Evolutionary conservation across 2,329 filamentous ascomycete species (phyloP).

Genomic region (Epichloe hybrida): DNA sequence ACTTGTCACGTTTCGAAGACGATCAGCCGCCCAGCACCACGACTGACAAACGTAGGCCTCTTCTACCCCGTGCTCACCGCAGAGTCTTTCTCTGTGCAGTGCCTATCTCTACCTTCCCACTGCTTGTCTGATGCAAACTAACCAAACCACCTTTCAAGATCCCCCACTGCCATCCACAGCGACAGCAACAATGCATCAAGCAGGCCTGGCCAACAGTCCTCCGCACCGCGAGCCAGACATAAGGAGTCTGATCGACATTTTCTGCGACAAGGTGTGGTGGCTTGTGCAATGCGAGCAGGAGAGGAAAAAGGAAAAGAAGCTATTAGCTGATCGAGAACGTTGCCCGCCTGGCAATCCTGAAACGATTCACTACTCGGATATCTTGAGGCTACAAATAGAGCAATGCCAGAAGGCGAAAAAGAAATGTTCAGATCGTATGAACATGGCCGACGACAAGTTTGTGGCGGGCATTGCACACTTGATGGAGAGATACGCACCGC

Average conservation of each 20-base stretch:
- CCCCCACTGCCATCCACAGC: constrained; percentile 1
- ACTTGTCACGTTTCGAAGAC: background rate
- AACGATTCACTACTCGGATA: constrained; percentile 9
- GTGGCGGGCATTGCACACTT: background rate
- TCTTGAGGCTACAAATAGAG: constrained; percentile 9
- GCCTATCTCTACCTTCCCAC: no score
- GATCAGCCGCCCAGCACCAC: background rate
- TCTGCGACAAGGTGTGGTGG: constrained; percentile 12
- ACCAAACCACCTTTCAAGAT: background rate
- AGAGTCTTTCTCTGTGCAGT: no score
- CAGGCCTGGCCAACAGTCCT: background rate
- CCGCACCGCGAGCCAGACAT: background rate
- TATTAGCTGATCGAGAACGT: constrained; percentile 8
- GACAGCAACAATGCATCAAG: background rate
- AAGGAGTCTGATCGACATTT: constrained; percentile 9
- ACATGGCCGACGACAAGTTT: constrained; percentile 4
- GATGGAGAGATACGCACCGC: background rate
- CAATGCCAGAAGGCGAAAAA: constrained; percentile 4
- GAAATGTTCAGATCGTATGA: constrained; percentile 5
- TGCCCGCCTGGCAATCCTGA: constrained; percentile 10
- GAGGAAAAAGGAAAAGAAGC: constrained; percentile 8
- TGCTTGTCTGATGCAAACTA: background rate
- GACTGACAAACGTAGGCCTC: background rate
- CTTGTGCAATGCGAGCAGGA: constrained; percentile 9
- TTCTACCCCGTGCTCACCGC: no score